These are phyloP conservation scores for Pycnococcus provasolii DNA, from an alignment of 139 green algal genomes.

Conservation along the genomic window DNA sequence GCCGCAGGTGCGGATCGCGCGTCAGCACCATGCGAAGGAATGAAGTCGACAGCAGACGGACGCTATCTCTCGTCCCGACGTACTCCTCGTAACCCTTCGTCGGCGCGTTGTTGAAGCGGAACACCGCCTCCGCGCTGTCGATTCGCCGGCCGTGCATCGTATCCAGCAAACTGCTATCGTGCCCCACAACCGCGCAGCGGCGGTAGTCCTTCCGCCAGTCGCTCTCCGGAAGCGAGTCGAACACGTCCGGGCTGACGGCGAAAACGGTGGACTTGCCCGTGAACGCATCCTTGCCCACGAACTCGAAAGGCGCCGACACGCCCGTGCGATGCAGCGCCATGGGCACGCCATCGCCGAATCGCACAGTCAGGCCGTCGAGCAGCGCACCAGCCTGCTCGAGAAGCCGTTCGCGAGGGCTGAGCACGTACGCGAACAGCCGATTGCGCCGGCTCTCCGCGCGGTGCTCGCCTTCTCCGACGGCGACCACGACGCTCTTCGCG, in stretches of 20 bases:
- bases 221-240: conserved; percentile 2
- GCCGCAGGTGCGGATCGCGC: too few species aligned
- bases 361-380: conserved; percentile 14
- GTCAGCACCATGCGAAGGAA: conserved; percentile 8
- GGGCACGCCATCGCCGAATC: neutral
- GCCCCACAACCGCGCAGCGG: conserved; percentile 11
- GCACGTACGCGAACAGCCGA: conserved; percentile 11
- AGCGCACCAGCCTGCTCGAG: conserved; percentile 3
- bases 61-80: conserved; percentile 8
- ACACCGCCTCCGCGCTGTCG: conserved; percentile 4
- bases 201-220: conserved; percentile 11
- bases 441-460: conserved; percentile 2
- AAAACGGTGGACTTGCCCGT: too few species aligned
- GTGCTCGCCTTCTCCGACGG: conserved; percentile 10
- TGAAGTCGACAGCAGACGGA: neutral
- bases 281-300: too few species aligned
- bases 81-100: too few species aligned
- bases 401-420: conserved; percentile 8
- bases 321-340: too few species aligned
- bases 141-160: neutral
- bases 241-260: conserved; percentile 7
- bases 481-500: conserved; percentile 18
- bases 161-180: neutral
- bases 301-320: too few species aligned
- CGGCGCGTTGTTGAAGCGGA: too few species aligned